Evolutionary conservation across 2,329 filamentous ascomycete species (phyloP).

Genomic region (Fusarium napiforme): DNA sequence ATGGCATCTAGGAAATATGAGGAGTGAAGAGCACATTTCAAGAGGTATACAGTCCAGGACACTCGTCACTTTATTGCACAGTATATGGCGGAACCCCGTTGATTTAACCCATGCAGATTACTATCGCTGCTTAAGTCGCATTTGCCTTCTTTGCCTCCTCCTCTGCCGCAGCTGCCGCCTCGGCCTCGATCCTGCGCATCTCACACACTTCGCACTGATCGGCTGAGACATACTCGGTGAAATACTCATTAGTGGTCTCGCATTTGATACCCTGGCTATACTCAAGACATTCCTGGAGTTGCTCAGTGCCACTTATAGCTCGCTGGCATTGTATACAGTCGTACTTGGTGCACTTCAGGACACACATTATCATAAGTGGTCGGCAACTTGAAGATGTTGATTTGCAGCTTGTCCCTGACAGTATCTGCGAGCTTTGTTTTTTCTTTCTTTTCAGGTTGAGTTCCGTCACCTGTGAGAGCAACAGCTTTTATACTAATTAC

Average conservation of each 20-base stretch:
- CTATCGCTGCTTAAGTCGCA: background rate
- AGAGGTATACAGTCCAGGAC: background rate
- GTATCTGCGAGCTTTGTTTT: background rate
- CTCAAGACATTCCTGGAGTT: conserved; percentile 1
- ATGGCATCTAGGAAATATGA: background rate
- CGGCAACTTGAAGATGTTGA: background rate
- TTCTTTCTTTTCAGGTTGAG: background rate
- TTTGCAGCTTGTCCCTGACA: background rate
- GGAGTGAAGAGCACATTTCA: background rate
- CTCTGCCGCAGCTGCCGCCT: conserved; percentile 1
- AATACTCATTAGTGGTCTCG: background rate
- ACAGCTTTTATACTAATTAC: background rate
- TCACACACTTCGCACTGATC: conserved; percentile 29
- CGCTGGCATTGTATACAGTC: conserved; percentile 30
- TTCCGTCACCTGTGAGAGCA: background rate
- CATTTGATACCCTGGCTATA: conserved; percentile 3
- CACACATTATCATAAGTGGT: conserved; percentile 15
- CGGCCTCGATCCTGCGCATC: conserved; percentile 2
- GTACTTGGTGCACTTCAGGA: conserved; percentile 14
- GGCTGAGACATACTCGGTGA: conserved; percentile 20
- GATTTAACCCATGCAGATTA: background rate
- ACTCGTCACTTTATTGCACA: background rate
- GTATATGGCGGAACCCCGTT: background rate
- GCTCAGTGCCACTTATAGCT: conserved; percentile 12
- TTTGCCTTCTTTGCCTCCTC: background rate